phyloP scores from a whole-genome alignment of 225 moss, liverwort and hornwort genomes.

The Ulota crispa region DNA sequence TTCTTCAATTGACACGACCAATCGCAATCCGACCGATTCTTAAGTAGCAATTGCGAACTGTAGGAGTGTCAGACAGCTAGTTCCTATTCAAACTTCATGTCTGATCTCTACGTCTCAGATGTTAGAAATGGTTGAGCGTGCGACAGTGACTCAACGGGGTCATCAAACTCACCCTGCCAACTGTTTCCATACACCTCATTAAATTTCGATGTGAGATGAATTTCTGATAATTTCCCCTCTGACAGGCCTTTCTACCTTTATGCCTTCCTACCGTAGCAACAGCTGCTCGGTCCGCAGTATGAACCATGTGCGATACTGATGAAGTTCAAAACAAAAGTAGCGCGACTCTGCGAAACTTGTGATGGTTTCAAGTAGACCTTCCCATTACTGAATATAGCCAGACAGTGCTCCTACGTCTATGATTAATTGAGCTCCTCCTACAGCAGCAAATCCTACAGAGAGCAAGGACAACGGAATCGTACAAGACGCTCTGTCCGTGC shows the following conservation, averaged over 20 bases:
- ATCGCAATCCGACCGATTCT: neutral
- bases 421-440: neutral
- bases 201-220: neutral
- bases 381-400: neutral
- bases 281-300: conserved; percentile 7
- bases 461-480: neutral
- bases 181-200: neutral
- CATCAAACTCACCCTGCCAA: conserved; percentile 15
- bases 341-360: conserved; percentile 4
- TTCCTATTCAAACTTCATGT: neutral
- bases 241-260: conserved; percentile 1
- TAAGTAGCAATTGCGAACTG: neutral
- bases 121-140: conserved; percentile 13
- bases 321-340: neutral
- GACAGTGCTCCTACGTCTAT: neutral
- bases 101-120: neutral
- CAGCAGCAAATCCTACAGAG: neutral
- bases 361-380: neutral
- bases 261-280: conserved; percentile 3
- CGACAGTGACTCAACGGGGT: conserved; percentile 2
- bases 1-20: neutral
- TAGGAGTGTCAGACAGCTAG: neutral
- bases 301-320: conserved; percentile 4
- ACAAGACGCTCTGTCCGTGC: conserved; percentile 4
- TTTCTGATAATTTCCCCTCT: neutral